A percentile compares a stretch with the other conserved stretches of the same genome.
phyloP scores from a whole-genome alignment of 179 eudicot genomes.

The Sideroxylon spinosum region DNA sequence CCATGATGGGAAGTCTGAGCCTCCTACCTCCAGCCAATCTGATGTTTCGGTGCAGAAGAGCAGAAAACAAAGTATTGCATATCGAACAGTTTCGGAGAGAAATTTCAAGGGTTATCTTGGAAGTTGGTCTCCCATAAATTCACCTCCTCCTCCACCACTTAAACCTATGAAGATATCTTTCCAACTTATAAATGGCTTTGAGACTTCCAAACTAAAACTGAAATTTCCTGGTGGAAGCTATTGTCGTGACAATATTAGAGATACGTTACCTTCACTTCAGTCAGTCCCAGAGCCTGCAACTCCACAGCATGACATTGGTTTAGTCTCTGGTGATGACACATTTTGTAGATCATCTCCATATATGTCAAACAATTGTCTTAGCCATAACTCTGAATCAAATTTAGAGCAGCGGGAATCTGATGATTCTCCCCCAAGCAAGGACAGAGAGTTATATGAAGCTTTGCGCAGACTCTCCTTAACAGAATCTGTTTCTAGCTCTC shows the following conservation, averaged over 20 bases:
- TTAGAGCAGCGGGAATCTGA: conserved; percentile 86
- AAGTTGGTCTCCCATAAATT: conserved; percentile 32
- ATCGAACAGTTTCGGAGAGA: conserved; percentile 28
- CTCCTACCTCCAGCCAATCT: conserved; percentile 25
- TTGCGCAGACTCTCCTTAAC: conserved; percentile 46
- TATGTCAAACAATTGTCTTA: conserved; percentile 59
- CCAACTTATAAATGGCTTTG: conserved; percentile 61
- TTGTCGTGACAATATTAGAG: conserved; percentile 39
- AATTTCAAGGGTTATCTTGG: conserved; percentile 32
- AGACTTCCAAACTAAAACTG: conserved; percentile 60
- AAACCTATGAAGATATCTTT: conserved; percentile 90
- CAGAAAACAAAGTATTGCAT: conserved; percentile 13
- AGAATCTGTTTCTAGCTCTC: conserved; percentile 56
- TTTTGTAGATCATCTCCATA: conserved; percentile 79
- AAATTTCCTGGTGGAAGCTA: conserved; percentile 63
- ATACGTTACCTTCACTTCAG: conserved; percentile 81
- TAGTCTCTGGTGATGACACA: conserved; percentile 86
- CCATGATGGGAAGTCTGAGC: conserved; percentile 31
- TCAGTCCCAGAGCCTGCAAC: conserved; percentile 66
- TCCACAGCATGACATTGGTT: conserved; percentile 42
- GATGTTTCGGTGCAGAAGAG: conserved; percentile 25
- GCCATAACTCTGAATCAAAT: conserved; percentile 64
- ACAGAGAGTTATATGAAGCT: conserved; percentile 47
- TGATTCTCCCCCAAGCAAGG: conserved; percentile 43
- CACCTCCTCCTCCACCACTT: conserved; percentile 89